Evolutionary conservation across 2,329 filamentous ascomycete genomes (phyloP), one percentile per base, ranked within the genome.

Genomic region (Dactylellina drechsleri): DNA sequence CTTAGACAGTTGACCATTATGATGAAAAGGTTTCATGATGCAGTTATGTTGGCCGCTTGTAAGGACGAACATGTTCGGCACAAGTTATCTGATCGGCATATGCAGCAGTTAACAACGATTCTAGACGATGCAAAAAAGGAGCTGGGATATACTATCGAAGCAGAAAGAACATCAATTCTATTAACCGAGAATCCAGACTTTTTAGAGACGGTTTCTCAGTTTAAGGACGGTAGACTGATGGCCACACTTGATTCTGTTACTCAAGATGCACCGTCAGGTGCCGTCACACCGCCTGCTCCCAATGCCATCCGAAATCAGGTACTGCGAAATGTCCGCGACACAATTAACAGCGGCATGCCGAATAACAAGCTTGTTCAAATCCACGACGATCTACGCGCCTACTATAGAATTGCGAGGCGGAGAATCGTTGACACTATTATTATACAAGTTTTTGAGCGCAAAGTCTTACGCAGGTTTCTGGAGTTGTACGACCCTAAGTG

Each of bases 151-250:
- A 70, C 59, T 36, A 70, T 70, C n/a, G 41, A 49, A 4, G 66
- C 66, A 3, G 66, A 70, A 43, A 56, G 50, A 57, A 62, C 57
- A 15, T 70, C 66, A 0, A 62, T 70, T 20, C 40, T 70, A 12
- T 43, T 62, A 26, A 70, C 66, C 0, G 66, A 70, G 26, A 70
- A 70, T n/a, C 66, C 66, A 47, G 66, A 70, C 40, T 70, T 56
- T 12, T 12, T 57, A 6, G 13, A 31, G 50, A 61, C 41, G 18
- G 57, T 57, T 7, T 4, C 5, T 1, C 41, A 31, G 10, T 70
- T 70, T 23, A 26, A 50, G 2, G 50, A 62, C 18, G 57, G 66
- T 4, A 70, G 57, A 36, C 41, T 70, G 13, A 70, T 70, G 3
- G 41, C 66, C 7, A 70, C 23, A 8, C 50, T 70, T 4, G 66